A percentile compares a stretch with the other conserved stretches of the same genome.
These are phyloP conservation scores for Acanthochlamys bracteata DNA, from an alignment of 106 monocot genomes.

Conservation along the genomic window DNA sequence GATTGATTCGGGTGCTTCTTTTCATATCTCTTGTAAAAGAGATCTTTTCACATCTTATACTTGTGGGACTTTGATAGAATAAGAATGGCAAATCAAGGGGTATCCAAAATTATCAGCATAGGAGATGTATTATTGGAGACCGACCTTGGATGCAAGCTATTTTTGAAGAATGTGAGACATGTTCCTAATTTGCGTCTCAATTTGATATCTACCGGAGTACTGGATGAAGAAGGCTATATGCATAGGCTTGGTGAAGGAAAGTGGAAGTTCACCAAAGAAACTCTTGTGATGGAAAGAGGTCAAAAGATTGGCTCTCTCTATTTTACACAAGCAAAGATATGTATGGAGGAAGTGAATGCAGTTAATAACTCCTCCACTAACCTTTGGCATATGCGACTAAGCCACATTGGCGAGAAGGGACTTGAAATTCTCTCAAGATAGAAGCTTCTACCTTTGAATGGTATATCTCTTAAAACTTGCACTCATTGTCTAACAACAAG, in stretches of 20 bases:
- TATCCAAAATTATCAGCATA: background rate
- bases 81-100: background rate
- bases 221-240: conserved; percentile 7
- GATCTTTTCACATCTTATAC: conserved; percentile 6
- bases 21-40: conserved; percentile 1
- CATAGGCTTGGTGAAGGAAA: background rate
- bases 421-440: background rate
- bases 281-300: conserved; percentile 13
- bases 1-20: conserved; percentile 7
- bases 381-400: conserved; percentile 2
- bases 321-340: background rate
- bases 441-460: background rate
- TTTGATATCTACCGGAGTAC: conserved; percentile 1
- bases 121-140: conserved; percentile 6
- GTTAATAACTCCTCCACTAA: background rate
- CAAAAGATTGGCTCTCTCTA: conserved; percentile 11
- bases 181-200: conserved; percentile 7
- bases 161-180: conserved; percentile 9
- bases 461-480: background rate
- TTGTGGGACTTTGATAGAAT: background rate
- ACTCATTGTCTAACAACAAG: background rate
- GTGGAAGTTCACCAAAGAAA: conserved; percentile 4
- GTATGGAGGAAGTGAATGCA: background rate
- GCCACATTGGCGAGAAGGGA: conserved; percentile 4
- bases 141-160: background rate